Evolutionary conservation across 768 basidiomycete species (phyloP).

Genomic region (Amanita thiersii): DNA sequence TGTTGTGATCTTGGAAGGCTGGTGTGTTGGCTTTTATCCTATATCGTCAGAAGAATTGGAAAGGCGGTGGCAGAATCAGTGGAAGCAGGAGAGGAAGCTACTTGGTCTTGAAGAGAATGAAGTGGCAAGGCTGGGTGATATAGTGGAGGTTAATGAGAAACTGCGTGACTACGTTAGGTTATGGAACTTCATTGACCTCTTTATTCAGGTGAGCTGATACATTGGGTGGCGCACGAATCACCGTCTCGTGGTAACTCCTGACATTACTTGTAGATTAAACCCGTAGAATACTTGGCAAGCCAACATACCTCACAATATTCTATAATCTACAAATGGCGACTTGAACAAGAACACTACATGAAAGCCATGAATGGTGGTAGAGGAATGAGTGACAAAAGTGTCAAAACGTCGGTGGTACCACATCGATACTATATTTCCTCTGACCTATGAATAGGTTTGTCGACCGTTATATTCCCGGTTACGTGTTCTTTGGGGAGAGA

Average conservation of each 20-base stretch:
- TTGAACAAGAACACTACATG: slow-evolving; percentile 88
- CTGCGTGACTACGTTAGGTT: slow-evolving; percentile 53
- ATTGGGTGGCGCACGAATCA: not conserved
- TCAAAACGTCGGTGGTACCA: slow-evolving; percentile 51
- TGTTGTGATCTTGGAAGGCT: slow-evolving; percentile 90
- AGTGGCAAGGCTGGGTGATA: slow-evolving; percentile 38
- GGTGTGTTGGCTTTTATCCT: slow-evolving; percentile 87
- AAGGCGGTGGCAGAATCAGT: slow-evolving; percentile 40
- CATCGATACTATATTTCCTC: slow-evolving; percentile 1
- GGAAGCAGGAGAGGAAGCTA: slow-evolving; percentile 28
- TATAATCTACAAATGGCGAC: slow-evolving; percentile 80
- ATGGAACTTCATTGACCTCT: slow-evolving; percentile 67
- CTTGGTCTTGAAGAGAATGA: slow-evolving; percentile 27
- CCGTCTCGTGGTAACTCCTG: slow-evolving; percentile 1
- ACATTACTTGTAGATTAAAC: slow-evolving; percentile 19
- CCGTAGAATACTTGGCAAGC: slow-evolving; percentile 18
- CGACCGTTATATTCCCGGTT: slow-evolving; percentile 90
- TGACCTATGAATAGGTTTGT: slow-evolving; percentile 51
- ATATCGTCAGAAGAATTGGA: slow-evolving; percentile 43
- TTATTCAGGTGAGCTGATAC: slow-evolving; percentile 56
- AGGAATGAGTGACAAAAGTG: slow-evolving; percentile 78
- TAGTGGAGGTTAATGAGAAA: slow-evolving; percentile 55
- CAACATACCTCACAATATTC: slow-evolving; percentile 25
- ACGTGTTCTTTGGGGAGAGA: slow-evolving; percentile 70
- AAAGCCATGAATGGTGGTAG: slow-evolving; percentile 74